Conservation (phyloP, 306 rosid genomes). For the Dalbergia cultrata region DNA sequence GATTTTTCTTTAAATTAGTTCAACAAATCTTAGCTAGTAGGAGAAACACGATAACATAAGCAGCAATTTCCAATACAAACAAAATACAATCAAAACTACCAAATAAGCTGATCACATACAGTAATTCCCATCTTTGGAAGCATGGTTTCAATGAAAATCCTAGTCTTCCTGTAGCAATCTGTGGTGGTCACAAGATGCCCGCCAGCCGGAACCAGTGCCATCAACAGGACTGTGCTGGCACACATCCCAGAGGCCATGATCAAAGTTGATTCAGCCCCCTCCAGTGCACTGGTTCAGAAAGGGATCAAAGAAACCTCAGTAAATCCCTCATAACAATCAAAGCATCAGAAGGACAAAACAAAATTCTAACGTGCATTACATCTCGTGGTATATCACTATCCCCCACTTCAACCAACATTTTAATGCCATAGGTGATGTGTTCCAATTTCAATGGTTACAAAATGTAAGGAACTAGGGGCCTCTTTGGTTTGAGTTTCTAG, state of each 20-base stretch:
- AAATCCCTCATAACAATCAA: constrained; percentile 28
- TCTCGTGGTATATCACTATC: not conserved
- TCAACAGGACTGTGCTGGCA: constrained; percentile 76
- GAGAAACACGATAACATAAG: not conserved
- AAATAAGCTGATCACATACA: constrained; percentile 50
- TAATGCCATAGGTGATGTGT: not conserved
- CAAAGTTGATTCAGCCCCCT: constrained; percentile 93
- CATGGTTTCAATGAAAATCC: constrained; percentile 78
- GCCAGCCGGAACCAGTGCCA: constrained; percentile 93
- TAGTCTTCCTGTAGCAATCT: constrained; percentile 90
- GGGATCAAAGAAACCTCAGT: not conserved
- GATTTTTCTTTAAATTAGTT: not conserved
- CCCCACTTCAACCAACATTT: not conserved
- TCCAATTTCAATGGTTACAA: not conserved
- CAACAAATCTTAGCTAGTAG: not conserved
- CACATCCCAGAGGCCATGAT: constrained; percentile 92
- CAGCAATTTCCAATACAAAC: not conserved
- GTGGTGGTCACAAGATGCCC: constrained; percentile 92
- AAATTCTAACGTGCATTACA: not conserved
- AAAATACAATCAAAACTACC: not conserved
- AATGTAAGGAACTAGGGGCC: not conserved
- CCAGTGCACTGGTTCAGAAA: constrained; percentile 68
- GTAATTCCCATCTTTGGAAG: constrained; percentile 92
- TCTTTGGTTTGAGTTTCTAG: no score
- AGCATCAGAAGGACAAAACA: not conserved